phyloP scores from a whole-genome alignment of 768 basidiomycete genomes.

The Chlorophyllum brunneum region DNA sequence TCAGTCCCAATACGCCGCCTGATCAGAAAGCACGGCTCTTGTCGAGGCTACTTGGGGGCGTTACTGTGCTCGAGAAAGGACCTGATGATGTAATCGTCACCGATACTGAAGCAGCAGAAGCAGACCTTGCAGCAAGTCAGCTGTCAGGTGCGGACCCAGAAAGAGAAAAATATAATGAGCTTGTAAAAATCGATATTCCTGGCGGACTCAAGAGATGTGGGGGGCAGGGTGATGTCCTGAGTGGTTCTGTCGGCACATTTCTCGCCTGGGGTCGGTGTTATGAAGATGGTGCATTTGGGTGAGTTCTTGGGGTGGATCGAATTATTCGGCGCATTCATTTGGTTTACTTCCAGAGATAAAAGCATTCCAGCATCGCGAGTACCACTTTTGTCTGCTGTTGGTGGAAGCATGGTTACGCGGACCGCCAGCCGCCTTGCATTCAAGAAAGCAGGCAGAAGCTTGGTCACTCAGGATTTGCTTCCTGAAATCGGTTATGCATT shows the following conservation, averaged over 20 bases:
- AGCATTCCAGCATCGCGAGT: conserved; percentile 58
- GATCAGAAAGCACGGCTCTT: conserved; percentile 64
- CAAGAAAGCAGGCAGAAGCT: conserved; percentile 66
- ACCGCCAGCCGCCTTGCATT: conserved; percentile 79
- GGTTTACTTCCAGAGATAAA: conserved; percentile 39
- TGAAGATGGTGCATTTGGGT: conserved; percentile 83
- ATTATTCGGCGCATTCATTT: background rate
- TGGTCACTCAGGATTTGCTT: conserved; percentile 81
- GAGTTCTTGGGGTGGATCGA: conserved; percentile 21
- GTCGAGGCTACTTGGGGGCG: conserved; percentile 75
- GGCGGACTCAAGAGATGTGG: conserved; percentile 93
- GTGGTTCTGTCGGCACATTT: conserved; percentile 83
- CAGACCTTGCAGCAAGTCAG: conserved; percentile 40
- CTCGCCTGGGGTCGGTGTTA: conserved; percentile 96
- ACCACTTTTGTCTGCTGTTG: conserved; percentile 82
- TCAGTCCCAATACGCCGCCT: conserved; percentile 48
- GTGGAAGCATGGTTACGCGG: conserved; percentile 85
- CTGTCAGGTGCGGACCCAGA: conserved; percentile 41
- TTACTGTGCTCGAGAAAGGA: conserved; percentile 91
- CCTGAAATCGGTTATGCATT: conserved; percentile 66
- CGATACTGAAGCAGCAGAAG: conserved; percentile 58
- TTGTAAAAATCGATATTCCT: conserved; percentile 58
- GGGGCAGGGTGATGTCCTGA: conserved; percentile 93
- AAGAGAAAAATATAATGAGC: conserved; percentile 52
- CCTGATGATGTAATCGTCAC: conserved; percentile 76